Conservation (phyloP, 805 yeast species). For the Kodamaea fukazawae region DNA sequence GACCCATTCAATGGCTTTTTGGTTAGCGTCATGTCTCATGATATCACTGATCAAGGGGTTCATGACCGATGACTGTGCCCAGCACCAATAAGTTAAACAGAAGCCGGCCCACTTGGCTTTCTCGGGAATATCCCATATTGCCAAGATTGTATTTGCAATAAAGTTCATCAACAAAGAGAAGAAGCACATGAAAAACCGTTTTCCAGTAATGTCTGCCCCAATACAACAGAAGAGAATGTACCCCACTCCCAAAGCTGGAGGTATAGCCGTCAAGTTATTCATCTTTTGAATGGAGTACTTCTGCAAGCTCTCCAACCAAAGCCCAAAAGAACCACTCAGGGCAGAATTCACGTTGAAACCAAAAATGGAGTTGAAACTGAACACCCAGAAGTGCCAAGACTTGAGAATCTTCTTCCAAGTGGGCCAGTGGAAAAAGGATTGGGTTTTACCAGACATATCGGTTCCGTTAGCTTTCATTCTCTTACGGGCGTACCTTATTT, state of each 20-base stretch:
- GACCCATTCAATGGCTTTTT: conserved; percentile 20
- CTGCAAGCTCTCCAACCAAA: conserved; percentile 27
- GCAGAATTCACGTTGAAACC: conserved; percentile 32
- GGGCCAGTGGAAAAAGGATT: conserved; percentile 21
- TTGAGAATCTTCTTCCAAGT: conserved; percentile 27
- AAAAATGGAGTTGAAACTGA: conserved; percentile 22
- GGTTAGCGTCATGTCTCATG: conserved; percentile 20
- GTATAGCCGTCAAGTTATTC: conserved; percentile 52
- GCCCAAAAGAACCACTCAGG: conserved; percentile 51
- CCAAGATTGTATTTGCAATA: conserved; percentile 20
- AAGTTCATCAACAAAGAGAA: conserved; percentile 21
- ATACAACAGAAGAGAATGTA: conserved; percentile 44
- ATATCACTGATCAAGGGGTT: conserved; percentile 24
- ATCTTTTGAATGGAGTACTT: conserved; percentile 11
- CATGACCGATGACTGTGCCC: conserved; percentile 22
- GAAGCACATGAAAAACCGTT: conserved; percentile 19
- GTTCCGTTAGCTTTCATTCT: conserved; percentile 21
- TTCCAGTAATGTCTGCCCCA: conserved; percentile 49
- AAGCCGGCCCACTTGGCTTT: conserved; percentile 24
- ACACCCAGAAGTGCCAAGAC: conserved; percentile 32
- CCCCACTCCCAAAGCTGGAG: conserved; percentile 59
- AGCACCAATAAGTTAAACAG: conserved; percentile 21
- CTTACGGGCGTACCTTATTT: conserved; percentile 49
- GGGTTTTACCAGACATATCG: conserved; percentile 15
- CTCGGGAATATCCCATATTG: conserved; percentile 23